Conservation (phyloP, 805 yeast species). For the Saturnispora ahearnii region DNA sequence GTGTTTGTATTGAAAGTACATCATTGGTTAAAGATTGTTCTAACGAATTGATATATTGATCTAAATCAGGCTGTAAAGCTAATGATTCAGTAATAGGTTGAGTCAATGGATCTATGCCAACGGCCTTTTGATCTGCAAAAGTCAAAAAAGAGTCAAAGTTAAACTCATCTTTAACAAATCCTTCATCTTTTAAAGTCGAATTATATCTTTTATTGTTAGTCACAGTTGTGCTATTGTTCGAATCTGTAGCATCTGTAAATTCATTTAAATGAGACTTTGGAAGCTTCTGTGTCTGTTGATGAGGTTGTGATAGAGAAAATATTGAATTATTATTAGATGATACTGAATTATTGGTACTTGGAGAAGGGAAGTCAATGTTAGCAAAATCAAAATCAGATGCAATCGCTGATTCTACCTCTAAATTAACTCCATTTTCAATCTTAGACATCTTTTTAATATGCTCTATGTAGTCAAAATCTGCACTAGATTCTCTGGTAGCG, state of each 20-base stretch:
- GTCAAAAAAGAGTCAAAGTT: slow-evolving; percentile 27
- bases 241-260: background rate
- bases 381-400: slow-evolving; percentile 4
- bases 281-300: background rate
- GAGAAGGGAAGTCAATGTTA: slow-evolving; percentile 13
- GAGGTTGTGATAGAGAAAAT: slow-evolving; percentile 4
- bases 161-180: slow-evolving; percentile 16
- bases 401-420: slow-evolving; percentile 12
- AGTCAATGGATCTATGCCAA: background rate
- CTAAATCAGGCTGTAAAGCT: slow-evolving; percentile 8
- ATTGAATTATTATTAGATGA: slow-evolving; percentile 21
- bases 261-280: background rate
- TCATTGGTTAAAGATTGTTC: slow-evolving; percentile 1
- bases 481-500: background rate
- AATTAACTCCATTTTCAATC: slow-evolving; percentile 27
- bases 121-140: slow-evolving; percentile 19
- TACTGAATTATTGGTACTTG: slow-evolving; percentile 22
- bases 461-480: slow-evolving; percentile 28
- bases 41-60: slow-evolving; percentile 4
- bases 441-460: slow-evolving; percentile 30
- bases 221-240: background rate
- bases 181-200: background rate
- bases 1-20: background rate
- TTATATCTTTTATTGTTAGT: background rate
- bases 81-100: background rate